Percentiles rank a stretch among this genome's conserved stretches.
Evolutionary conservation across 1,139 yeast species (phyloP).

Genomic region (Barnettozyma hawaiiensis): DNA sequence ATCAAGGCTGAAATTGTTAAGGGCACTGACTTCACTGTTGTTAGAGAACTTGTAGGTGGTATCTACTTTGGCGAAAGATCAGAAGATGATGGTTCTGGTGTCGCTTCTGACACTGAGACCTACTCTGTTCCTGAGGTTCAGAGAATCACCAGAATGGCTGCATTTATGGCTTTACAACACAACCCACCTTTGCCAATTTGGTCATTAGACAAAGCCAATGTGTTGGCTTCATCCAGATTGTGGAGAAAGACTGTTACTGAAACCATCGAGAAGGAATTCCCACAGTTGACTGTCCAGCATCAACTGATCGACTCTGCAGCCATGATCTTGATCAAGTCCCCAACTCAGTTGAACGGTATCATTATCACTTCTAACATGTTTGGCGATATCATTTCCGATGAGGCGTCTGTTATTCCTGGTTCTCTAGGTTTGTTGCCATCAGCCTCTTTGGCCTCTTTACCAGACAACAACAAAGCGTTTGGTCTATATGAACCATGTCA

Average conservation of each 20-base stretch:
- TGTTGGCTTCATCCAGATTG: slow-evolving; percentile 88
- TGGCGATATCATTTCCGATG: slow-evolving; percentile 96
- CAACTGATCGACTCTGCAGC: slow-evolving; percentile 98
- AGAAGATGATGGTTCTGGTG: slow-evolving; percentile 81
- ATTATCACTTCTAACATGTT: slow-evolving; percentile 93
- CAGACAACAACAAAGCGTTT: slow-evolving; percentile 88
- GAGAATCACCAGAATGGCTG: slow-evolving; percentile 97
- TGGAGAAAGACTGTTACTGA: slow-evolving; percentile 93
- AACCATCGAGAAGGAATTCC: slow-evolving; percentile 82
- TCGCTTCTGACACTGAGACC: slow-evolving; percentile 91
- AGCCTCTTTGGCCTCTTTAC: slow-evolving; percentile 92
- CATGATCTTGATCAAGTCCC: slow-evolving; percentile 89
- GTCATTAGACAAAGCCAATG: slow-evolving; percentile 97
- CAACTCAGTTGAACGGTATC: slow-evolving; percentile 86
- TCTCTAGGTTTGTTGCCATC: slow-evolving; percentile 93
- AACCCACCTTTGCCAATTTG: slow-evolving; percentile 91
- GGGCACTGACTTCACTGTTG: slow-evolving; percentile 89
- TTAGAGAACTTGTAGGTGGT: slow-evolving; percentile 96
- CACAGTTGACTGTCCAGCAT: slow-evolving; percentile 77
- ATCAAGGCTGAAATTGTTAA: slow-evolving; percentile 74
- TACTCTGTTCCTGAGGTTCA: slow-evolving; percentile 88
- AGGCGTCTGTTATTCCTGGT: slow-evolving; percentile 96
- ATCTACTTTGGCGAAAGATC: slow-evolving; percentile 93
- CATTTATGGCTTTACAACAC: slow-evolving; percentile 88
- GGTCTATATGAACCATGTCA: slow-evolving; percentile 98